These are phyloP conservation scores for Secale cereale DNA, from an alignment of 176 grass and related monocot genomes.

Conservation along the genomic window DNA sequence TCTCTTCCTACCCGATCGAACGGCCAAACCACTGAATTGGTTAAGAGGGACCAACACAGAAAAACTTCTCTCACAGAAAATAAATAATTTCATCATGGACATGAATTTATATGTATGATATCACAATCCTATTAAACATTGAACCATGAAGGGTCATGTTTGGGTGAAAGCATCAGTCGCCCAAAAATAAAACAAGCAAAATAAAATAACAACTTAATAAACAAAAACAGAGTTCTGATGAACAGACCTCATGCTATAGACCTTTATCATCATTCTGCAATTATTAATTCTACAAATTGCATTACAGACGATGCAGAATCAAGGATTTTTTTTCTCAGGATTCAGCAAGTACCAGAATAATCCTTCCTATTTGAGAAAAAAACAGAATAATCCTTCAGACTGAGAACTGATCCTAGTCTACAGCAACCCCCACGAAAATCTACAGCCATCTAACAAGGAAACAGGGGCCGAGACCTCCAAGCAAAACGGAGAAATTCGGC, in stretches of 20 bases:
- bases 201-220: neutral
- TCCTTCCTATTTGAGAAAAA: neutral
- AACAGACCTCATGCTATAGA: neutral
- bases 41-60: neutral
- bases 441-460: slow-evolving; percentile 11
- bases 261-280: neutral
- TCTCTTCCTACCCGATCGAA: neutral
- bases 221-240: neutral
- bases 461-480: neutral
- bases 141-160: neutral
- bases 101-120: neutral
- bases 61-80: neutral
- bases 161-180: neutral
- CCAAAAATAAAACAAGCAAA: neutral
- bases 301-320: neutral
- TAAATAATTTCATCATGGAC: neutral
- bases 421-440: neutral
- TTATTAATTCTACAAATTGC: neutral
- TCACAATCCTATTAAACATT: slow-evolving; percentile 6
- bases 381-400: neutral
- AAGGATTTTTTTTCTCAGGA: neutral
- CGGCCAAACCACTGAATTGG: too few relatives aligned
- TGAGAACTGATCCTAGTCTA: neutral
- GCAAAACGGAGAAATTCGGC: neutral
- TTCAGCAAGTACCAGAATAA: neutral